Evolutionary conservation across 2,329 filamentous ascomycete genomes (phyloP).

Genomic region (Talaromyces sp.): DNA sequence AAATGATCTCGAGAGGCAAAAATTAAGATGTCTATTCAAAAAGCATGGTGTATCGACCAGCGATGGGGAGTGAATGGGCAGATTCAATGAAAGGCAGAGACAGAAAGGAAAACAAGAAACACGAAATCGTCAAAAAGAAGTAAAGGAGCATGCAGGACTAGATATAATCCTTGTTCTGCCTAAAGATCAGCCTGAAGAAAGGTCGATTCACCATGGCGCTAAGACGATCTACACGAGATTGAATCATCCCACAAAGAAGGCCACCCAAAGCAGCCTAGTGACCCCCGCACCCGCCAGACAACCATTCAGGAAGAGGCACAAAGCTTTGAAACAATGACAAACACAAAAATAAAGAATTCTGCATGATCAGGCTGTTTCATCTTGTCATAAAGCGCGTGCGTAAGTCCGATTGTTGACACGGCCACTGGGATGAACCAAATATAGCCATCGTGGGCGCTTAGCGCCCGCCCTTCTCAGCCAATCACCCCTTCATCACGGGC

Average conservation of each 20-base stretch:
- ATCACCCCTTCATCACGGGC: conserved; percentile 4
- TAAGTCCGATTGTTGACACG: conserved; percentile 21
- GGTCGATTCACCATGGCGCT: conserved; percentile 14
- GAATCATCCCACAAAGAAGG: conserved; percentile 16
- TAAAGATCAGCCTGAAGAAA: not conserved
- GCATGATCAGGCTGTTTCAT: conserved; percentile 28
- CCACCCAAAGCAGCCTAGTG: conserved; percentile 11
- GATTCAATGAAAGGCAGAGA: not conserved
- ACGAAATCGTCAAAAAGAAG: conserved; percentile 6
- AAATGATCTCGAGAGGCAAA: not conserved
- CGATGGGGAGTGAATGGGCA: not conserved
- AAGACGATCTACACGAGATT: conserved; percentile 7
- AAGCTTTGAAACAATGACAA: conserved; percentile 17
- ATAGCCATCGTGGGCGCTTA: conserved; percentile 34
- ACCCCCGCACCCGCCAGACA: conserved; percentile 3
- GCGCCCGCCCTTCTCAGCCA: conserved; percentile 24
- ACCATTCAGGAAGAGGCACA: conserved; percentile 18
- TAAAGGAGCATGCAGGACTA: conserved; percentile 7
- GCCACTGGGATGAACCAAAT: conserved; percentile 27
- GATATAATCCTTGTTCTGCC: not conserved
- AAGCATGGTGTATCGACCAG: conserved; percentile 8
- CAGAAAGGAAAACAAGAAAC: not conserved
- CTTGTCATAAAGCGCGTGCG: conserved; percentile 18
- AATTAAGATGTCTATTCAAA: not conserved
- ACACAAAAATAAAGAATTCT: conserved; percentile 19